These are phyloP conservation scores for Goffeauzyma gilvescens DNA, from an alignment of 768 basidiomycete species.

Conservation along the genomic window DNA sequence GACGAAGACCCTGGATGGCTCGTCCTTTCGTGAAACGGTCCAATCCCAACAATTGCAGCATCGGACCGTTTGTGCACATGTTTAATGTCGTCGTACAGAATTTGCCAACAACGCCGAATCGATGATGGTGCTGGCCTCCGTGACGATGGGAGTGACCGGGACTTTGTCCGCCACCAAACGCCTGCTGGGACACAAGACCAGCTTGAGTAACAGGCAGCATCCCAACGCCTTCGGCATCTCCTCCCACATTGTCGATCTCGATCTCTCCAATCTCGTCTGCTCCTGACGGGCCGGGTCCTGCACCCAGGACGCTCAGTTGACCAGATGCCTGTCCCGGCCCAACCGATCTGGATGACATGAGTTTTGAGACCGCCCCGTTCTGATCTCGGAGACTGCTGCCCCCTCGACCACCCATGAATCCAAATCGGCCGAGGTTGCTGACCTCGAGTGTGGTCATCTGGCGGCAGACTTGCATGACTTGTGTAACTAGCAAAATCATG, in stretches of 20 bases:
- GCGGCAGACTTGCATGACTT: slow-evolving; percentile 76
- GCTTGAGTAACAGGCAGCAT: background rate
- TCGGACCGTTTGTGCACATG: slow-evolving; percentile 29
- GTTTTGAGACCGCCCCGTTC: slow-evolving; percentile 25
- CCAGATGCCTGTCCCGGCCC: background rate
- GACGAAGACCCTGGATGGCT: slow-evolving; percentile 67
- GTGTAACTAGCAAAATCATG: slow-evolving; percentile 58
- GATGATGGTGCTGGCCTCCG: slow-evolving; percentile 33
- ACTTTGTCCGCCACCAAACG: slow-evolving; percentile 5
- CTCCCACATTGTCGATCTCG: slow-evolving; percentile 3
- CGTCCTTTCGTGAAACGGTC: slow-evolving; percentile 85
- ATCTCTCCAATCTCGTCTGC: slow-evolving; percentile 18
- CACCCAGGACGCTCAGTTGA: slow-evolving; percentile 16
- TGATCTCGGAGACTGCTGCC: slow-evolving; percentile 29
- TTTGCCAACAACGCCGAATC: slow-evolving; percentile 22
- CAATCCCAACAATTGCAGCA: slow-evolving; percentile 78
- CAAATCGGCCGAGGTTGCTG: slow-evolving; percentile 80
- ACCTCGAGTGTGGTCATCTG: slow-evolving; percentile 96
- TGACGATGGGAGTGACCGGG: slow-evolving; percentile 7
- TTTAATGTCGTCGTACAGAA: slow-evolving; percentile 28
- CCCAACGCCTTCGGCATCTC: background rate
- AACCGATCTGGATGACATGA: too few species aligned
- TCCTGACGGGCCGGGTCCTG: slow-evolving; percentile 20
- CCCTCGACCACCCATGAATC: slow-evolving; percentile 82
- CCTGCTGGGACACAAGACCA: background rate